Evolutionary conservation across 2,329 filamentous ascomycete genomes (phyloP), one percentile per base, ranked within the genome.

Genomic region (Sporothrix curviconia): DNA sequence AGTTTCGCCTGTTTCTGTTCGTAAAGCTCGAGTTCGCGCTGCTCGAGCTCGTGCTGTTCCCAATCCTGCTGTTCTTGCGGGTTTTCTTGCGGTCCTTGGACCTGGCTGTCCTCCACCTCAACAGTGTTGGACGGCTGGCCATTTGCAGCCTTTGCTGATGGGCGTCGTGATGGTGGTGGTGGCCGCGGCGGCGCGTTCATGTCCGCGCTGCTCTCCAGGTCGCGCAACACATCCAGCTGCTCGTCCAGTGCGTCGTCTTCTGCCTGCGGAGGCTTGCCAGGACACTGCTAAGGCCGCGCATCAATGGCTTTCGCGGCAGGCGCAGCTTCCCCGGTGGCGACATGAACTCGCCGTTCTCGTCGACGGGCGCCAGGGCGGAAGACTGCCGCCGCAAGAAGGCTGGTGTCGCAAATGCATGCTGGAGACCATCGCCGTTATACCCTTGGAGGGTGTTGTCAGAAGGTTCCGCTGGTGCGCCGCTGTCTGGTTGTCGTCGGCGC

Each of bases 211-310:
- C 72, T 69, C 68, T 92, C 88, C 65, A 86, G 73, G 66, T 91
- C 89, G n/a, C 80, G 79, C 66, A 92, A 72, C 1, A 85, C 83
- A 7, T 91, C 88, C 60, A 89, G 73, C 34, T 92, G 87, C 25
- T 92, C 88, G 52, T 90, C 87, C 55, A 86, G 73, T 17, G 76
- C 74, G 44, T 88, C 82, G 54, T 90, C 86, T 67, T 90, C 84
- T 56, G 89, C 77, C 83, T 84, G 60, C 85, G 78, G 62, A 92
- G 73, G 24, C 81, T 81, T 19, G 86, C 84, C 22, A 92, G 85
- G 62, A 92, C 86, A 61, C 82, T 85, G 67, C 87, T 92, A 56
- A 94, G 71, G 28, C 86, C 87, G 58, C 86, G 78, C 1, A 82
- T 82, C n/a, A 89, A 71, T 8, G 82, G 80, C 64, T 83, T 85